Percentiles rank a stretch among this genome's conserved stretches.
These are phyloP conservation scores for Candida maltosa DNA, from an alignment of 805 yeast species.

Conservation along the genomic window DNA sequence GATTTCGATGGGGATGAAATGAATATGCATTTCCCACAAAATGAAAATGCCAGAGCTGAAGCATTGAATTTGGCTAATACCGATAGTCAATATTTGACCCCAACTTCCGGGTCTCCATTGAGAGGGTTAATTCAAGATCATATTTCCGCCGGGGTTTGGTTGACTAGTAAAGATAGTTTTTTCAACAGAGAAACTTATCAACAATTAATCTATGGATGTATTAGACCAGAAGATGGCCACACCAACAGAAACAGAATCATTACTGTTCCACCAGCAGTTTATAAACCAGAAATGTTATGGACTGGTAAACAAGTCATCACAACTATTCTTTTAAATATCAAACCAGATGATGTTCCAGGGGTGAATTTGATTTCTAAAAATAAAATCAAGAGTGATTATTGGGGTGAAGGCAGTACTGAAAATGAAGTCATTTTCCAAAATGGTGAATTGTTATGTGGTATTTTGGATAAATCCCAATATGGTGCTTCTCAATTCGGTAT, in stretches of 20 bases:
- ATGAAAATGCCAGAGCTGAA: constrained; percentile 95
- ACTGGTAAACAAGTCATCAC: constrained; percentile 97
- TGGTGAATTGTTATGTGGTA: constrained; percentile 90
- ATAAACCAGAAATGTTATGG: constrained; percentile 90
- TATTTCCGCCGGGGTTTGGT: constrained; percentile 98
- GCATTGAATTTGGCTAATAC: constrained; percentile 94
- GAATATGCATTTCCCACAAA: constrained; percentile 99
- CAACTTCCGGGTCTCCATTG: constrained; percentile 96
- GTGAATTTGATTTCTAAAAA: constrained; percentile 78
- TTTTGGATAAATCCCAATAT: constrained; percentile 94
- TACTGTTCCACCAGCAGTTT: constrained; percentile 85
- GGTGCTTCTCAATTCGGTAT: constrained; percentile 98
- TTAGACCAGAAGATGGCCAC: constrained; percentile 97
- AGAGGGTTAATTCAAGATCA: constrained; percentile 99
- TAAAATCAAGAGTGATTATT: constrained; percentile 90
- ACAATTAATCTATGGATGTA: constrained; percentile 88
- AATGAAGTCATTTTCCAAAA: constrained; percentile 80
- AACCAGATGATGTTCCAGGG: constrained; percentile 88
- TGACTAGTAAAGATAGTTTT: constrained; percentile 87
- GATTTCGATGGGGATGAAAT: constrained; percentile 99
- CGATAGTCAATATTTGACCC: constrained; percentile 95
- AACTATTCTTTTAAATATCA: constrained; percentile 84
- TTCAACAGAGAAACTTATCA: constrained; percentile 91
- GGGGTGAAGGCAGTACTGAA: constrained; percentile 85
- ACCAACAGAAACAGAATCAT: constrained; percentile 62